Base-by-base conservation (phyloP, 371 early-diverging fungal genomes). In the Mucor racemosus region DNA sequence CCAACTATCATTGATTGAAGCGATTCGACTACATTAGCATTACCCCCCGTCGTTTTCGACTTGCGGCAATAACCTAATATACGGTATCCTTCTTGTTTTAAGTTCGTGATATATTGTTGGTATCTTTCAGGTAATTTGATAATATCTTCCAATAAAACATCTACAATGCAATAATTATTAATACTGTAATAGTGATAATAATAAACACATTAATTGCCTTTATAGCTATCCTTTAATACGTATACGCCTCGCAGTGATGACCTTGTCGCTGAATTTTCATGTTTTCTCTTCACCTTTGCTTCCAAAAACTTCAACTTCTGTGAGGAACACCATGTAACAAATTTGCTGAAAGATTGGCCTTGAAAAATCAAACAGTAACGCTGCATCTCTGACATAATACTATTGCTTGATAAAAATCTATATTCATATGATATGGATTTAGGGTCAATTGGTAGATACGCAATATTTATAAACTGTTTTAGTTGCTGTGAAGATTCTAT, bases 1-100 rank as follows among this genome's bases (percentile, higher is more conserved):
- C 69, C 65, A 15, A 59, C 1, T 17, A 64, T 9, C 69, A 69
- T 69, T 7, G 21, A 34, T 56, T 67, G 67, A 48, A 62, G 67
- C 26, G 59, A 65, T 36, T 48, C n/a, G 17, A 34, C 13, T 26
- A 56, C 56, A n/a, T 56, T 55, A 31, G 7, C 41, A 1, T 55
- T 41, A 66, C 8, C 13, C 42, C 1, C 10, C 17, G 40, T 60
- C 26, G 67, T 55, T 19, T 26, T 66, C 40, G 67, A 66, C 31
- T 56, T 66, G 21, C 67, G 41, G 7, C 67, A 66, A 19, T 60
- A 66, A n/a, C 56, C 61, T 26, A 66, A 35, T 35, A 61, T 66
- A 41, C 4, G n/a, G 38, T 60, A 66, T 19, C 46, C 61, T 21
- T 59, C 15, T 41, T 42, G 3, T 42, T 41, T 66, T 5, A 66